These are phyloP conservation scores for Taphrina communis DNA, from an alignment of 1,139 yeast species.

Conservation along the genomic window DNA sequence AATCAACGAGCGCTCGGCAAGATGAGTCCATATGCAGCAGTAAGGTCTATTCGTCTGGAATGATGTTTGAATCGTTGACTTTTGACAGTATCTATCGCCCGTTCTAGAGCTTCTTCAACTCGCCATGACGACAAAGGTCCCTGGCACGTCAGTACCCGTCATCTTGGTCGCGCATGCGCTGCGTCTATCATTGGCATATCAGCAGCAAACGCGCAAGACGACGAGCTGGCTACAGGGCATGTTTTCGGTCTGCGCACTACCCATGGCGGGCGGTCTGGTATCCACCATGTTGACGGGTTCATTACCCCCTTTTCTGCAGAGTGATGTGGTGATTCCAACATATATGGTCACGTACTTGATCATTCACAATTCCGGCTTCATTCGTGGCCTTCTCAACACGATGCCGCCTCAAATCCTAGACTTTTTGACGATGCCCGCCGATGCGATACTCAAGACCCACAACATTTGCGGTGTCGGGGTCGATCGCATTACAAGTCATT, in stretches of 20 bases:
- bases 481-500: slow-evolving; percentile 33
- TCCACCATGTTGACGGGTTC: slow-evolving; percentile 36
- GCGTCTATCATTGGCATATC: slow-evolving; percentile 32
- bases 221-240: slow-evolving; percentile 36
- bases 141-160: slow-evolving; percentile 30
- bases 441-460: slow-evolving; percentile 25
- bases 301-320: slow-evolving; percentile 31
- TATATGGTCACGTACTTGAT: slow-evolving; percentile 29
- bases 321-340: slow-evolving; percentile 35
- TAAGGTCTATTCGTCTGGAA: background rate
- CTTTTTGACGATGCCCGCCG: slow-evolving; percentile 26
- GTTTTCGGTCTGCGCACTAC: slow-evolving; percentile 34
- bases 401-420: slow-evolving; percentile 28
- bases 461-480: slow-evolving; percentile 29
- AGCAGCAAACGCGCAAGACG: slow-evolving; percentile 7
- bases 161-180: slow-evolving; percentile 36
- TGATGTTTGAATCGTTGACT: background rate
- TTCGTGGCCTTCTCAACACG: slow-evolving; percentile 13
- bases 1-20: background rate
- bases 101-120: slow-evolving; percentile 12
- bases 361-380: slow-evolving; percentile 17
- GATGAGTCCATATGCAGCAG: slow-evolving; percentile 29
- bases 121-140: slow-evolving; percentile 17
- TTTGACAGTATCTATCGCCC: slow-evolving; percentile 15
- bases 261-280: slow-evolving; percentile 35